Evolutionary conservation across 2,329 filamentous ascomycete genomes (phyloP), one percentile per base, ranked within the genome.

Genomic region (Diaporthe vaccinii): DNA sequence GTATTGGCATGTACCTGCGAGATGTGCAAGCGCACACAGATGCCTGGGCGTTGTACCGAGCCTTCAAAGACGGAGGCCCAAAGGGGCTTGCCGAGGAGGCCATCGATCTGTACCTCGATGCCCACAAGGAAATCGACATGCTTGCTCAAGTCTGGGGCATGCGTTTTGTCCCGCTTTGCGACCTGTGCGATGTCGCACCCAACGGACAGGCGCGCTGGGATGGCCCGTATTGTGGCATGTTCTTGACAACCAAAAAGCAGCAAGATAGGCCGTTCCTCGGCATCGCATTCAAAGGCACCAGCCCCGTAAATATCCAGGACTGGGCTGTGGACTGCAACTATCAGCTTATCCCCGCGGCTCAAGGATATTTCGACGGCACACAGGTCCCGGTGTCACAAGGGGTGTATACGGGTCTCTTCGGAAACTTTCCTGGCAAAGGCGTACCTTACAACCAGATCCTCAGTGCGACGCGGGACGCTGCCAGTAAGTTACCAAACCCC

Each of bases 301-400:
- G 6, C 41, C 61, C 61, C 2, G 6, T 49, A 10, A 65, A 65
- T 14, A 25, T 65, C 25, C 34, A 49, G 25, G 61, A 65, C 3
- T 65, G 61, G 61, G 61, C 61, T 4, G 61, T 65, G 34, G 61
- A 65, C 25, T 31, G 34, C 20, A 46, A 65, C 41, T 46, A 65
- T 14, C 61, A 65, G 61, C 25, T 65, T 8, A 9, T 10, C 10
- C 17, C 61, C 10, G 5, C 41, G 9, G 17, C 61, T 6, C 61
- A 46, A 5, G 41, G 34, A 31, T 65, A 34, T 1, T 49, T 49
- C 25, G 61, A 2, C 61, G 61, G 61, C 41, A 65, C n/a, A 22
- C 25, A 22, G 25, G 28, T 9, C 10, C 4, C 8, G 0, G 61
- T 65, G 25, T 65, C 61, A 12, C 9, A 65, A 14, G 61, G 61